Evolutionary conservation across 208 protist species (phyloP).

Genomic region (Trypanosomatidae sp.): DNA sequence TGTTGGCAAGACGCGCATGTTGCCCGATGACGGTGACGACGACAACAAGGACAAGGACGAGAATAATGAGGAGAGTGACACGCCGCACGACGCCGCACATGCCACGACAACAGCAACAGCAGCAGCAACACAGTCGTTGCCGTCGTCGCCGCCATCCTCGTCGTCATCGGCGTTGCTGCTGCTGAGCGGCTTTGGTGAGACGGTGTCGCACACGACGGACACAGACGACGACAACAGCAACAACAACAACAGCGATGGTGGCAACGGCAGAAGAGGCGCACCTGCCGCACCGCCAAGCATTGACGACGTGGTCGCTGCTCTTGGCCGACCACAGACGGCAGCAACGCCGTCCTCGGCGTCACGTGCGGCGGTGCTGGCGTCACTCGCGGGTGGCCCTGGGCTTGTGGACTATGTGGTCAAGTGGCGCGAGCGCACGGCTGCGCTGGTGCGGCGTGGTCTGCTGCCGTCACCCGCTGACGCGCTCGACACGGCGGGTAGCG

Average conservation of each 20-base stretch:
- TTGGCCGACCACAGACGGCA: no score
- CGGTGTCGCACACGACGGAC: neutral
- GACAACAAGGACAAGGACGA: neutral
- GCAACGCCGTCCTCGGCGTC: neutral
- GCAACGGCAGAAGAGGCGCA: neutral
- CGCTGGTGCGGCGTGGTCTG: conserved; percentile 11
- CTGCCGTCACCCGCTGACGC: conserved; percentile 8
- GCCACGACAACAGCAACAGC: neutral
- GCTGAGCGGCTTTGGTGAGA: neutral
- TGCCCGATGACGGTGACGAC: conserved; percentile 3
- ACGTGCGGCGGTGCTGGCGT: neutral
- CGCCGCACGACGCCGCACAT: neutral
- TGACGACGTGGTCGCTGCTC: no score
- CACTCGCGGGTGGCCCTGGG: conserved; percentile 33
- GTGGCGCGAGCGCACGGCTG: conserved; percentile 34
- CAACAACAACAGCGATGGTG: neutral
- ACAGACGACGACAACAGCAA: neutral
- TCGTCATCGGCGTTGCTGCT: neutral
- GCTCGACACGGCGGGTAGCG: neutral
- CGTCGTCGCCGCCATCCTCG: no score
- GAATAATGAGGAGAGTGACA: neutral
- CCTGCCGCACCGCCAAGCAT: no score
- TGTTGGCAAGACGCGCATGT: conserved; percentile 24
- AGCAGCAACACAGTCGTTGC: no score
- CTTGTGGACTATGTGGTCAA: conserved; percentile 24